Conservation (phyloP, 768 basidiomycete species). For the Suillus decipiens region DNA sequence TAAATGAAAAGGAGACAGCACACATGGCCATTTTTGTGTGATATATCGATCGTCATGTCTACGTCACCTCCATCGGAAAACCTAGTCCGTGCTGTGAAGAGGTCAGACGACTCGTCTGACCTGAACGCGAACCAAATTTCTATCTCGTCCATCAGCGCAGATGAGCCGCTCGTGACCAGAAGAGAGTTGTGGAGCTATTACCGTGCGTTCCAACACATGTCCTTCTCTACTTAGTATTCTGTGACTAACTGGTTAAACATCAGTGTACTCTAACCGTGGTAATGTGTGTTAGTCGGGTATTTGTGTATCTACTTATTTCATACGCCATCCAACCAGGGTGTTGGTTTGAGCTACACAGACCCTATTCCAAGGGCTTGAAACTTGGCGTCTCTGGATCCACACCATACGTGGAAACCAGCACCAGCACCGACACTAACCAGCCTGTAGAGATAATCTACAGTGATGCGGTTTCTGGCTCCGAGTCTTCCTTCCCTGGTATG, state of each 20-base stretch:
- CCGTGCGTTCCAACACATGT: conserved; percentile 42
- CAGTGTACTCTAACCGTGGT: conserved; percentile 83
- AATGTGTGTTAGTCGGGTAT: conserved; percentile 46
- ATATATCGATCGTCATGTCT: conserved; percentile 16
- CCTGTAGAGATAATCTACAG: too few relatives aligned
- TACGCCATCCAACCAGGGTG: conserved; percentile 46
- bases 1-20: not conserved
- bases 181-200: conserved; percentile 83
- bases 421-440: too few relatives aligned
- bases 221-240: not conserved
- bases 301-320: not conserved
- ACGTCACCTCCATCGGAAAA: conserved; percentile 12
- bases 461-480: too few relatives aligned
- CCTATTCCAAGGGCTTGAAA: conserved; percentile 71
- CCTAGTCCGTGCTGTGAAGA: conserved; percentile 7
- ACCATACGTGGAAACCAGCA: too few relatives aligned
- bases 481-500: too few relatives aligned
- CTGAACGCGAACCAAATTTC: conserved; percentile 25
- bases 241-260: not conserved
- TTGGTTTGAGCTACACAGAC: conserved; percentile 74
- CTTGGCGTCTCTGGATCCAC: too few relatives aligned
- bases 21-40: conserved; percentile 3
- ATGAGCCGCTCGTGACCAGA: conserved; percentile 72
- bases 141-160: conserved; percentile 42
- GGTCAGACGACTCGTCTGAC: conserved; percentile 10